Evolutionary conservation across 306 rosid genomes (phyloP), one percentile per base, ranked within the genome.

Genomic region (Castanea crenata): DNA sequence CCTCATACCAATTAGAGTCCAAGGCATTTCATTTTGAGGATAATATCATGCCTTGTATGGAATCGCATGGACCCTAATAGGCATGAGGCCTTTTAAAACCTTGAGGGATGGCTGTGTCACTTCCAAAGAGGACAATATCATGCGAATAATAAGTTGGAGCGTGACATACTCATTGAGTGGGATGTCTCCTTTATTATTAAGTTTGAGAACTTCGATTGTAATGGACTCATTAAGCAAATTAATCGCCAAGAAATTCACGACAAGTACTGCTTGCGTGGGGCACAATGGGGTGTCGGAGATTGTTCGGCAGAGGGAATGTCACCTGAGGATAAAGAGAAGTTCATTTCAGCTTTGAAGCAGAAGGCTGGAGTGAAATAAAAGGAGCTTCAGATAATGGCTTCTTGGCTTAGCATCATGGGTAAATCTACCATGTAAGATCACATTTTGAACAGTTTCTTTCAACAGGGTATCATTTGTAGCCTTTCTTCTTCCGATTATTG

Each of bases 281-380:
- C 97, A 6, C 97, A 94, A 80, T 92, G 95, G 98, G 98, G 97
- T 75, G 93, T 94, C 5, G 97, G 98, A 25, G 97, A 94, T 80
- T 94, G 97, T 87, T 92, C 97, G 12, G 70, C 94, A 0, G 93
- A 91, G 81, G 97, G 88, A 73, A 89, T 94, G 98, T 77, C 96
- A 19, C 81, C 91, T 0, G 91, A 82, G 1, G 97, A 88, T 16
- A 91, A 86, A 65, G 98, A 94, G 1, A 87, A 86, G 14, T 94
- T 94, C 88, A 87, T 92, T 77, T 78, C 86, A 21, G 85, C 69
- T 86, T 77, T 92, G 93, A 91, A 91, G 89, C 80, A 91, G 86
- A 88, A 72, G 70, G 92, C 89, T 73, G 96, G 81, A 76, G 54
- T 55, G 80, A 77, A 89, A 79, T 84, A 81, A 87, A 64, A 83